These are phyloP conservation scores for Zopfia rhizophila DNA, from an alignment of 2,329 filamentous ascomycete species.

Conservation along the genomic window DNA sequence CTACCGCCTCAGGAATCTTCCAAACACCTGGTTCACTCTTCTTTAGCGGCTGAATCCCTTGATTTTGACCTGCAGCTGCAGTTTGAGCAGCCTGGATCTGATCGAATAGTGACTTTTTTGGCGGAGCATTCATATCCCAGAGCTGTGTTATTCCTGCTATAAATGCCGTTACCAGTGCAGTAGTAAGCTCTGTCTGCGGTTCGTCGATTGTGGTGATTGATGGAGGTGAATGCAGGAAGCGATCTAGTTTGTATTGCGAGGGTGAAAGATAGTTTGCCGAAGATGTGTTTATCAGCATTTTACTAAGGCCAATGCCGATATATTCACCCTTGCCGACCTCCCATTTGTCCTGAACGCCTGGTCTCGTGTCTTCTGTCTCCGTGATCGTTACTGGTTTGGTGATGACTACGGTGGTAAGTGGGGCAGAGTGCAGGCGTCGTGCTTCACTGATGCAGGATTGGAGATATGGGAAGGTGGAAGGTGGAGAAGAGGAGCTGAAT, in stretches of 20 bases:
- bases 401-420: constrained; percentile 30
- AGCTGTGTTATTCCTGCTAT: constrained; percentile 46
- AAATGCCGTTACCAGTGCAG: constrained; percentile 38
- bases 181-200: constrained; percentile 31
- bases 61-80: constrained; percentile 33
- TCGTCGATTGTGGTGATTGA: constrained; percentile 19
- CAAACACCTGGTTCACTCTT: constrained; percentile 49
- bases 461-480: constrained; percentile 36
- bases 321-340: constrained; percentile 37
- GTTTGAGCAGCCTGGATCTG: constrained; percentile 44
- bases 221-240: constrained; percentile 37
- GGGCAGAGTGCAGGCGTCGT: constrained; percentile 41
- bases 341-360: constrained; percentile 36
- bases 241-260: constrained; percentile 36
- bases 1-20: constrained; percentile 61
- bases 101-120: constrained; percentile 45
- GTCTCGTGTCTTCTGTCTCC: constrained; percentile 26
- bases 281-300: constrained; percentile 43
- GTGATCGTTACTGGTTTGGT: constrained; percentile 33
- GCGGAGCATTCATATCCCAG: constrained; percentile 46
- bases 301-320: constrained; percentile 44
- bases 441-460: constrained; percentile 45
- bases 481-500: constrained; percentile 25
- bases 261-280: constrained; percentile 33
- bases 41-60: constrained; percentile 19